A percentile compares a stretch with the other conserved stretches of the same genome.
Conservation (phyloP, 345 rosid species). For the Theobroma cacao region DNA sequence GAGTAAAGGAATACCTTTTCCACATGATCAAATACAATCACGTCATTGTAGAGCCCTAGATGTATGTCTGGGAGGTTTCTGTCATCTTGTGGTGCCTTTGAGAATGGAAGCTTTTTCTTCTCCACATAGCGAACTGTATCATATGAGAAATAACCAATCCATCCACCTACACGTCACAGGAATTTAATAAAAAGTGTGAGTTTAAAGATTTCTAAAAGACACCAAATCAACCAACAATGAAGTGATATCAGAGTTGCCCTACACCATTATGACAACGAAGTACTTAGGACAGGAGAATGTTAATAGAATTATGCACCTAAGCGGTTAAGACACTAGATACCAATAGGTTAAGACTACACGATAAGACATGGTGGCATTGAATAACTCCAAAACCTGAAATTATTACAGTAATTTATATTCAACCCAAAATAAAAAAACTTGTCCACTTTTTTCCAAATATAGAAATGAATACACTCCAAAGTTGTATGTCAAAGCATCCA, state of each 20-base stretch:
- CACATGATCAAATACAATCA: conserved; percentile 83
- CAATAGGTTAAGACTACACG: too few species aligned
- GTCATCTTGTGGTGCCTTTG: conserved; percentile 74
- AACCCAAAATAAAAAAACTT: neutral
- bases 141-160: conserved; percentile 94
- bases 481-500: neutral
- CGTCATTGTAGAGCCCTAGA: conserved; percentile 75
- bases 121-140: conserved; percentile 86
- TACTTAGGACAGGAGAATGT: neutral
- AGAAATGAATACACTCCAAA: neutral
- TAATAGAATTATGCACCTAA: neutral
- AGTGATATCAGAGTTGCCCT: neutral
- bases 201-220: neutral
- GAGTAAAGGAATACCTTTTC: conserved; percentile 54
- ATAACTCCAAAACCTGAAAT: neutral
- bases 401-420: neutral
- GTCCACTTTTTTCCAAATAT: neutral
- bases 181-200: conserved; percentile 1
- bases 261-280: neutral
- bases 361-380: too few species aligned
- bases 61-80: conserved; percentile 88
- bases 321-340: neutral
- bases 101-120: conserved; percentile 69
- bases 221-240: neutral
- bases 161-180: conserved; percentile 63